Percentiles rank a stretch among this genome's conserved stretches.
Evolutionary conservation across 768 basidiomycete genomes (phyloP).

Genomic region (Rhizopogon sp.): DNA sequence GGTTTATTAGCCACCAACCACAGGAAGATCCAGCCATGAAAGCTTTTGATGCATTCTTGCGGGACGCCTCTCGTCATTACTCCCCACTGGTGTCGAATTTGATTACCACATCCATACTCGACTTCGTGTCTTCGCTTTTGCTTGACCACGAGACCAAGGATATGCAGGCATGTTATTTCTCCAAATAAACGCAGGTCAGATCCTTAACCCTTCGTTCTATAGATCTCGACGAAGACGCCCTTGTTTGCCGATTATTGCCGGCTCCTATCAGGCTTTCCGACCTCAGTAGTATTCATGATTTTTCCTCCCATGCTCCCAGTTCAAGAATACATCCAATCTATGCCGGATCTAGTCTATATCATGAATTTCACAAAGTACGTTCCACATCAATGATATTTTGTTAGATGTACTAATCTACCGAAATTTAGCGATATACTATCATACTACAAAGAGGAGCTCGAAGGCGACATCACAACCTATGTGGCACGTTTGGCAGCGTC

Average conservation of each 20-base stretch:
- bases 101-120: conserved; percentile 19
- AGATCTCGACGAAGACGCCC: conserved; percentile 6
- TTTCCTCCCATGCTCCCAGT: conserved; percentile 27
- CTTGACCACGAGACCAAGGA: conserved; percentile 21
- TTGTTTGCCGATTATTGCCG: conserved; percentile 10
- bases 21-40: conserved; percentile 16
- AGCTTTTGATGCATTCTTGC: conserved; percentile 7
- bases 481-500: conserved; percentile 27
- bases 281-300: conserved; percentile 23
- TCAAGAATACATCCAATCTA: conserved; percentile 23
- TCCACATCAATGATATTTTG: background rate
- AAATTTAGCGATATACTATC: conserved; percentile 22
- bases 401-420: background rate
- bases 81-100: conserved; percentile 21
- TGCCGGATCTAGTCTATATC: conserved; percentile 21
- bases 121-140: conserved; percentile 13
- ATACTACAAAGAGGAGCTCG: conserved; percentile 30
- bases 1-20: too few relatives aligned
- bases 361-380: background rate
- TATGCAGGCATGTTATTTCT: conserved; percentile 9
- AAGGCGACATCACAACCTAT: conserved; percentile 30
- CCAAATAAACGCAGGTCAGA: background rate
- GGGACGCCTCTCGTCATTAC: conserved; percentile 18
- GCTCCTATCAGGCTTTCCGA: conserved; percentile 20
- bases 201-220: background rate